Percentiles rank a stretch among this genome's conserved stretches.
phyloP scores from a whole-genome alignment of 176 grass and related monocot species.

The Guadua angustifolia region DNA sequence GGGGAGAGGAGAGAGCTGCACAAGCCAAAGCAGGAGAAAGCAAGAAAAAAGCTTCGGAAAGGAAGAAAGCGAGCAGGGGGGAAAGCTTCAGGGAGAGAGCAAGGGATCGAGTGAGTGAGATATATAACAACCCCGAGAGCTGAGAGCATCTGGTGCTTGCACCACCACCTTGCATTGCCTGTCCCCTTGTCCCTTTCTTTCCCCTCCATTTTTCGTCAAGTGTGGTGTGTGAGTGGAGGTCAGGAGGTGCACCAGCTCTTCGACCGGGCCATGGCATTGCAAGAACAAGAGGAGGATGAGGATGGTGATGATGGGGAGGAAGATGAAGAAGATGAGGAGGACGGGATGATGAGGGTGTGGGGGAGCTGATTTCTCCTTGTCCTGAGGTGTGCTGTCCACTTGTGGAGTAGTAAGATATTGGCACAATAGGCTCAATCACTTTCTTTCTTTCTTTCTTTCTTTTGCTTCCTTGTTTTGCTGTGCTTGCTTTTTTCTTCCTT shows the following conservation, averaged over 20 bases:
- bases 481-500: conserved; percentile 1
- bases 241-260: neutral
- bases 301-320: conserved; percentile 17
- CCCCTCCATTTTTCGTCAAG: neutral
- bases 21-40: conserved; percentile 11
- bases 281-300: conserved; percentile 32
- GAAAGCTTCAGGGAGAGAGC: conserved; percentile 17
- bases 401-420: conserved; percentile 74
- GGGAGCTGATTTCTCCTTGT: conserved; percentile 46
- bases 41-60: conserved; percentile 34
- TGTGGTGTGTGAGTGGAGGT: neutral
- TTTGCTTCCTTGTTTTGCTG: conserved; percentile 1
- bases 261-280: conserved; percentile 48
- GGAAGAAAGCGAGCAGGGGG: conserved; percentile 10
- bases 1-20: neutral
- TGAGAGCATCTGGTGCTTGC: conserved; percentile 42
- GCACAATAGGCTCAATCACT: conserved; percentile 85
- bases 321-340: neutral
- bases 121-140: conserved; percentile 2
- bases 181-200: neutral
- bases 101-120: conserved; percentile 12
- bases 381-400: conserved; percentile 52
- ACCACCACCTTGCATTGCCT: conserved; percentile 20
- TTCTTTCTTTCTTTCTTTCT: neutral
- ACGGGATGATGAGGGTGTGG: conserved; percentile 5